A percentile compares a stretch with the other conserved stretches of the same genome.
Conservation (phyloP, 2,329 filamentous ascomycete genomes). For the Fusarium sp. region DNA sequence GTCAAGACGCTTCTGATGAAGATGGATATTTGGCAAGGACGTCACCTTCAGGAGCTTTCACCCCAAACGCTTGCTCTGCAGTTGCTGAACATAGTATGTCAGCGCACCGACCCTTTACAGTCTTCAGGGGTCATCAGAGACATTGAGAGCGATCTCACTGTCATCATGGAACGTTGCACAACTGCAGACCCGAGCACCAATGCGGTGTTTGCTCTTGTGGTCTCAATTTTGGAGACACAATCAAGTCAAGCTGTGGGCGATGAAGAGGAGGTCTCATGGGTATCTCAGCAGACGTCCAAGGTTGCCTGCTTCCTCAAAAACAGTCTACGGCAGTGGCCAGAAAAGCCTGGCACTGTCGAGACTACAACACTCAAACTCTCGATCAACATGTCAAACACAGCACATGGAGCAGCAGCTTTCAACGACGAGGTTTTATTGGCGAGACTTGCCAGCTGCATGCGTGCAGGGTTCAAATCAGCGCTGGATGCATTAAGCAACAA, state of each 20-base stretch:
- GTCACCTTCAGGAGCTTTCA: constrained; percentile 64
- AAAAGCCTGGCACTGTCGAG: constrained; percentile 42
- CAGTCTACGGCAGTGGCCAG: constrained; percentile 48
- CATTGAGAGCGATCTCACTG: constrained; percentile 43
- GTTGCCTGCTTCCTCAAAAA: constrained; percentile 47
- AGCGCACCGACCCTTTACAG: constrained; percentile 44
- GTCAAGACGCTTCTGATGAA: constrained; percentile 66
- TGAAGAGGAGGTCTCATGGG: constrained; percentile 36
- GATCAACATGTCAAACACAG: constrained; percentile 89
- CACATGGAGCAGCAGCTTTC: constrained; percentile 77
- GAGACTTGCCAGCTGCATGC: constrained; percentile 61
- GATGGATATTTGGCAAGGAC: constrained; percentile 70
- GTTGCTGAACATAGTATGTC: constrained; percentile 63
- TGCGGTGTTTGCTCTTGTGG: constrained; percentile 58
- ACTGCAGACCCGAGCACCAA: constrained; percentile 30
- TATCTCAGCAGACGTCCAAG: constrained; percentile 44
- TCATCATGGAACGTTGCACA: constrained; percentile 40
- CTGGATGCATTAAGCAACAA: constrained; percentile 61
- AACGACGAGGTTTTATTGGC: constrained; percentile 68
- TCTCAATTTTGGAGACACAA: constrained; percentile 53
- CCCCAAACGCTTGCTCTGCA: constrained; percentile 74
- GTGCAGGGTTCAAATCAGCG: constrained; percentile 62
- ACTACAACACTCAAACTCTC: constrained; percentile 67
- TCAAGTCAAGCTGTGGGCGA: constrained; percentile 45
- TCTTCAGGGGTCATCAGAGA: constrained; percentile 47